Evolutionary conservation across 805 yeast species (phyloP), one percentile per base, ranked within the genome.

Genomic region (Saccharomyces jurei): DNA sequence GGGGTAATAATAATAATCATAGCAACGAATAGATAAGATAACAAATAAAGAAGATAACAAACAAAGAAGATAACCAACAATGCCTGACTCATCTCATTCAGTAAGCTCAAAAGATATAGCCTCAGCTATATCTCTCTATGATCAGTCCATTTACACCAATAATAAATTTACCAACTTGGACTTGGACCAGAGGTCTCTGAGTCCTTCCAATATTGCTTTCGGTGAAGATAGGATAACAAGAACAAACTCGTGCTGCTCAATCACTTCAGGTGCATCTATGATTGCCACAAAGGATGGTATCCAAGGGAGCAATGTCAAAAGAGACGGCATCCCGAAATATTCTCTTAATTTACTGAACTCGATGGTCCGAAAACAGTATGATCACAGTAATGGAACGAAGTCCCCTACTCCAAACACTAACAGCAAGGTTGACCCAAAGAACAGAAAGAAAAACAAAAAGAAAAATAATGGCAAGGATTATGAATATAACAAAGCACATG

Each of bases 251-350:
- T 74, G 87, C 48, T 77, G 78, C 48, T 81, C 85, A 30, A 78
- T 79, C n/a, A 81, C 87, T 0, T 82, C 88, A 1, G 84, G 87
- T 32, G 65, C 84, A n/a, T 83, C 89, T 0, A 82, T 84, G 44
- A 83, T 86, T 4, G 89, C 89, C 25, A 83, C 87, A 17, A 84
- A 85, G 60, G 89, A 85, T 65, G 89, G 90, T 0, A 67, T 84
- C 3, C 88, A 84, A 63, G 90, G 90, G 4, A 78, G 79, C 56
- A 70, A 79, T 50, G 72, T 81, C 48, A 81, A 76, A 60, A 70
- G 83, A 49, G 53, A 59, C 13, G 77, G 76, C 1, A 74, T 74
- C 27, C 74, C 77, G 4, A 71, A 69, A 9, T 73, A 73, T 52
- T 71, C 76, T 2, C 56, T 72, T 50, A 68, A 69, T 26, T 58